Conservation (phyloP, 2,329 filamentous ascomycete genomes). For the Aotearoamyces nothofagi region DNA sequence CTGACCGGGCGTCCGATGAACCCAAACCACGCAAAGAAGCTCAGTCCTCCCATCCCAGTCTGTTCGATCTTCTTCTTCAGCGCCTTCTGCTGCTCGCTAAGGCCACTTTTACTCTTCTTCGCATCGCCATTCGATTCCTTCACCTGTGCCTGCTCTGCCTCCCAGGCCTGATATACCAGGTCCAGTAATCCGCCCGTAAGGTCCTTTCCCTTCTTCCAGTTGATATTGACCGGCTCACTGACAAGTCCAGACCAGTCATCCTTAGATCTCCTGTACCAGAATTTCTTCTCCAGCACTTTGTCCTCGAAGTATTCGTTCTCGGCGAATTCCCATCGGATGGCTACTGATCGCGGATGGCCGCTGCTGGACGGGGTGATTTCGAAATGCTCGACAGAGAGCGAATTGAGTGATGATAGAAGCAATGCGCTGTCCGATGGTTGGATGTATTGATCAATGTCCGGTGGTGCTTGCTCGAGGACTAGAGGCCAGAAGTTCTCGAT, state of each 20-base stretch:
- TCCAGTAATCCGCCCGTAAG: conserved; percentile 67
- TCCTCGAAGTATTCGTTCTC: conserved; percentile 76
- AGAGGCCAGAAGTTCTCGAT: conserved; percentile 92
- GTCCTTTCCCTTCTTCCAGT: conserved; percentile 79
- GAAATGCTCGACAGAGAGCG: conserved; percentile 63
- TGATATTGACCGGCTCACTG: conserved; percentile 75
- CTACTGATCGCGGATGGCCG: conserved; percentile 69
- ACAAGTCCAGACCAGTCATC: conserved; percentile 64
- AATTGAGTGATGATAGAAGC: conserved; percentile 51
- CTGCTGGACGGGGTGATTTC: conserved; percentile 46
- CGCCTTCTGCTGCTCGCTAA: conserved; percentile 31
- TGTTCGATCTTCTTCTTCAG: conserved; percentile 38
- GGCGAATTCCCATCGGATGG: conserved; percentile 63
- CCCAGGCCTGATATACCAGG: conserved; percentile 53
- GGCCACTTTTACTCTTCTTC: conserved; percentile 18
- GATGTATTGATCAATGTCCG: conserved; percentile 78
- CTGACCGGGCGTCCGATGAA: conserved; percentile 57
- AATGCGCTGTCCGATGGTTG: conserved; percentile 64
- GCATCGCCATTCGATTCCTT: conserved; percentile 12
- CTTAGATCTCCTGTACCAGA: conserved; percentile 63
- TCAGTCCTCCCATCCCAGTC: conserved; percentile 48
- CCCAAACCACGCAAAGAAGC: conserved; percentile 85
- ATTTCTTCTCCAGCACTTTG: conserved; percentile 72
- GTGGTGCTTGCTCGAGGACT: conserved; percentile 74
- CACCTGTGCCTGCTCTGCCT: conserved; percentile 35